Conservation (phyloP, 306 rosid genomes). For the Acacia crassicarpa region DNA sequence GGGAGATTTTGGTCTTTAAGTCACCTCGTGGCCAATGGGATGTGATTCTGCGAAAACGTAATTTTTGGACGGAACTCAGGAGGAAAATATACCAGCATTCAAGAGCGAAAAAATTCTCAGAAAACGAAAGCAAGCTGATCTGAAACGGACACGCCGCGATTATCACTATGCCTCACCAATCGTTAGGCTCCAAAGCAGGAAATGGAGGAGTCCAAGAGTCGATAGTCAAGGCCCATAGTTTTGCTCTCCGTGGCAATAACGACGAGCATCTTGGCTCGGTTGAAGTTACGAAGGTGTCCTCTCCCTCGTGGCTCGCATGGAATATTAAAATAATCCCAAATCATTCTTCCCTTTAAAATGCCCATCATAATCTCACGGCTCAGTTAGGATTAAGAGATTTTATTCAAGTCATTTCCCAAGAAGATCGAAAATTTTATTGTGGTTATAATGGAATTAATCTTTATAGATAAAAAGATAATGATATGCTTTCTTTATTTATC, state of each 20-base stretch:
- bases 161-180: background rate
- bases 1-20: background rate
- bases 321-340: no score
- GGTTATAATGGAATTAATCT: no score
- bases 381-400: no score
- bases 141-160: background rate
- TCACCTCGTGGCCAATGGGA: background rate
- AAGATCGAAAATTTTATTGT: no score
- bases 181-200: background rate
- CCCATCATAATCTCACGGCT: no score
- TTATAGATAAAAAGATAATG: no score
- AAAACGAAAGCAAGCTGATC: background rate
- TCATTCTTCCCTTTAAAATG: no score
- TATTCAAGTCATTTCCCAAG: no score
- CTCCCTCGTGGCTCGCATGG: background rate
- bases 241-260: background rate
- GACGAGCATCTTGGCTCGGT: background rate
- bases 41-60: background rate
- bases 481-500: no score
- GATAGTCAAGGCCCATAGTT: background rate
- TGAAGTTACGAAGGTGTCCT: background rate
- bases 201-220: background rate
- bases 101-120: background rate
- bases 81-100: background rate
- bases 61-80: background rate